Conservation (phyloP, 257 asterid genomes). For the Plantago major region DNA sequence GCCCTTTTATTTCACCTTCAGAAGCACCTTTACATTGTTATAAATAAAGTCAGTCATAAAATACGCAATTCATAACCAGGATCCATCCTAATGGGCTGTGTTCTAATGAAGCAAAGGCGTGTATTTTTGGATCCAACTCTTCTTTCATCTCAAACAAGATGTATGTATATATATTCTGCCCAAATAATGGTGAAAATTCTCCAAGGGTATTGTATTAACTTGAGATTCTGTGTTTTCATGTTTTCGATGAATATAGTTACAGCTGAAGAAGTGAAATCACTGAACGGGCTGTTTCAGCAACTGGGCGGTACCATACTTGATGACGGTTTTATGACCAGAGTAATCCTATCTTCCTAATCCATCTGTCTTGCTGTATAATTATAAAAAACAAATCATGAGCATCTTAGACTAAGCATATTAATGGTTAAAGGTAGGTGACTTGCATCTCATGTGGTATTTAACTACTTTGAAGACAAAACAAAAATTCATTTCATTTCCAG, state of each 20-base stretch:
- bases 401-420: not conserved
- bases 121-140: slow-evolving; percentile 35
- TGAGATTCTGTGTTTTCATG: not conserved
- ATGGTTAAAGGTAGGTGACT: not conserved
- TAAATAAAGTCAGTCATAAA: too few species aligned
- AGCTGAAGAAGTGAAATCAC: slow-evolving; percentile 38
- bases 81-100: slow-evolving; percentile 40
- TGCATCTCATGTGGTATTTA: not conserved
- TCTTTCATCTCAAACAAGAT: slow-evolving; percentile 46
- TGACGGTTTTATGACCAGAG: slow-evolving; percentile 48
- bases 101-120: slow-evolving; percentile 25
- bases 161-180: slow-evolving; percentile 13
- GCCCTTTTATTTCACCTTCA: too few species aligned
- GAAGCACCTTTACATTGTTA: too few species aligned
- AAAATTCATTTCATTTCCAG: not conserved
- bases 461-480: not conserved
- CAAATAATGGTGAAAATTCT: not conserved
- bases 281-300: slow-evolving; percentile 42
- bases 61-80: not conserved
- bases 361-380: not conserved
- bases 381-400: not conserved
- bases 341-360: slow-evolving; percentile 8
- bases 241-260: slow-evolving; percentile 31
- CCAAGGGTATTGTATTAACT: not conserved
- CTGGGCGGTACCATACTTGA: slow-evolving; percentile 44